These are phyloP conservation scores for Ceratobasidium sp. DNA, from an alignment of 1,284 basidiomycete genomes.

Conservation along the genomic window DNA sequence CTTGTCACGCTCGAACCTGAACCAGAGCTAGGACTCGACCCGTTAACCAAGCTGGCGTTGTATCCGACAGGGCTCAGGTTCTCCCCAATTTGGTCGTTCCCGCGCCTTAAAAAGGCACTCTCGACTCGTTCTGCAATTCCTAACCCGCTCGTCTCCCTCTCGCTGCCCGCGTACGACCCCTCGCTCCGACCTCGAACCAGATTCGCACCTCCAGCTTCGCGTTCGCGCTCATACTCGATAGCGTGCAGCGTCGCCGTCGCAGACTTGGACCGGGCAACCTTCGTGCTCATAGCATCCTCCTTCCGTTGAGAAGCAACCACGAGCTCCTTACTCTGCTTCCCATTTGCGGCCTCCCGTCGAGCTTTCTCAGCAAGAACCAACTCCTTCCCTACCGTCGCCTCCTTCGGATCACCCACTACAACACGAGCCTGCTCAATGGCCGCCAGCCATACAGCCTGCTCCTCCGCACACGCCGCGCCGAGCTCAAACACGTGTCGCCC, in stretches of 20 bases:
- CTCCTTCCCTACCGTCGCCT: not conserved
- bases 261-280: constrained; percentile 7
- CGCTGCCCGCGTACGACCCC: not conserved
- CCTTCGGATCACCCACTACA: constrained; percentile 31
- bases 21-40: not conserved
- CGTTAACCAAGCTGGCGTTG: constrained; percentile 13
- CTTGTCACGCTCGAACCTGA: too few relatives aligned
- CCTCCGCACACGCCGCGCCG: constrained; percentile 81
- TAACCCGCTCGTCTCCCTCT: not conserved
- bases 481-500: constrained; percentile 82
- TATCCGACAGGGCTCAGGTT: too few relatives aligned
- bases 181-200: constrained; percentile 11
- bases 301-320: not conserved
- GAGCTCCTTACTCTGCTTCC: constrained; percentile 4
- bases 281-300: not conserved
- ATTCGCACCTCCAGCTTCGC: not conserved
- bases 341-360: not conserved
- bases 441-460: constrained; percentile 87
- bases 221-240: too few relatives aligned
- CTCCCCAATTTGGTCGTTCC: too few relatives aligned
- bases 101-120: constrained; percentile 29
- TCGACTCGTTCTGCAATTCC: constrained; percentile 29
- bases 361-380: not conserved
- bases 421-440: constrained; percentile 68
- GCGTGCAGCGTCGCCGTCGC: not conserved